Conservation (phyloP, 441 rosid species). For the Arabidopsis hybrid region DNA sequence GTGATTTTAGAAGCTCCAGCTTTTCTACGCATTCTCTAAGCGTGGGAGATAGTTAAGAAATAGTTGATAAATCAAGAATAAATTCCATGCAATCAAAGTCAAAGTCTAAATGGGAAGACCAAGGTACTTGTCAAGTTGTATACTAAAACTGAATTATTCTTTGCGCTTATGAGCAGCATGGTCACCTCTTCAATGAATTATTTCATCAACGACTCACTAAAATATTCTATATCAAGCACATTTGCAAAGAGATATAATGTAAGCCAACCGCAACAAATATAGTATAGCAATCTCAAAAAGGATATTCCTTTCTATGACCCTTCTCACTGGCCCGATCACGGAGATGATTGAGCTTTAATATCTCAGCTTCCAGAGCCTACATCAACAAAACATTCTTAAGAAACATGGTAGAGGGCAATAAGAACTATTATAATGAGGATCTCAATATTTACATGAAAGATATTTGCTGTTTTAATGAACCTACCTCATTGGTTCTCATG, state of each 20-base stretch:
- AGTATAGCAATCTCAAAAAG: constrained; percentile 56
- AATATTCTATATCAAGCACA: constrained; percentile 3
- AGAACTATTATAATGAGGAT: constrained; percentile 23
- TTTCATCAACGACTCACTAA: constrained; percentile 10
- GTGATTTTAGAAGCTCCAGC: constrained; percentile 77
- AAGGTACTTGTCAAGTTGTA: constrained; percentile 22
- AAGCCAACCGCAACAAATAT: constrained; percentile 33
- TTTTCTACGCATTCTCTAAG: constrained; percentile 85
- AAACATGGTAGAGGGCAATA: constrained; percentile 19
- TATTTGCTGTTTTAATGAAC: constrained; percentile 42
- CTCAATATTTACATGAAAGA: constrained; percentile 20
- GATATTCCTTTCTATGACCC: constrained; percentile 88
- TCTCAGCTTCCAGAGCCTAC: constrained; percentile 84
- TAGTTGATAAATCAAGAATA: constrained; percentile 27
- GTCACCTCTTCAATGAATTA: constrained; percentile 10
- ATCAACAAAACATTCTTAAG: constrained; percentile 33
- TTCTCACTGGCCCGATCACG: constrained; percentile 95
- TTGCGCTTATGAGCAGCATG: constrained; percentile 19
- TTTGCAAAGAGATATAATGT: constrained; percentile 23
- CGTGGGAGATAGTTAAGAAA: constrained; percentile 87
- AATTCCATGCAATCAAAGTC: constrained; percentile 34
- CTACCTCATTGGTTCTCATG: constrained; percentile 75
- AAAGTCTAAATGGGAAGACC: constrained; percentile 35
- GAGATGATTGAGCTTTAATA: constrained; percentile 70
- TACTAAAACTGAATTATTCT: constrained; percentile 20